Percentiles rank a stretch among this genome's conserved stretches.
phyloP scores from a whole-genome alignment of 805 yeast species.

The Teunomyces aglyptinius region DNA sequence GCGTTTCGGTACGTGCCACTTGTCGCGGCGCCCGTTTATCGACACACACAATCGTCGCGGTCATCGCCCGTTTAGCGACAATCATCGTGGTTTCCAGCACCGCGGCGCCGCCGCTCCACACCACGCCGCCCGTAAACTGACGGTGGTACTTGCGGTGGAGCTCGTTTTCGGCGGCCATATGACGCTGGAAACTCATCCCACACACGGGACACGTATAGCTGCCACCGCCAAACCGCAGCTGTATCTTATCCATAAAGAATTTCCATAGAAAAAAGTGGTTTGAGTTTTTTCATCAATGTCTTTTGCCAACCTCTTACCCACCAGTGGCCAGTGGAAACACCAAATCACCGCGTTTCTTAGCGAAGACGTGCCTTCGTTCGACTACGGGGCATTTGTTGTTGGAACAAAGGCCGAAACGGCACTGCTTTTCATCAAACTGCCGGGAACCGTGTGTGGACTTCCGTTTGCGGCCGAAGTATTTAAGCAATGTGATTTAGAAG shows the following conservation, averaged over 20 bases:
- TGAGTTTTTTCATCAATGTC: neutral
- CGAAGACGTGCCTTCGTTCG: constrained; percentile 93
- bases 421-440: constrained; percentile 74
- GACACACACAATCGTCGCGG: constrained; percentile 12
- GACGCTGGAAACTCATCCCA: constrained; percentile 51
- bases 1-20: constrained; percentile 21
- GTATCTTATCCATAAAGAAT: neutral
- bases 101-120: constrained; percentile 36
- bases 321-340: constrained; percentile 77
- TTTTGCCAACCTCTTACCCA: constrained; percentile 62
- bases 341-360: constrained; percentile 71
- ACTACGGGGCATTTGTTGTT: constrained; percentile 94
- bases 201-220: constrained; percentile 46
- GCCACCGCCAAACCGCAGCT: neutral
- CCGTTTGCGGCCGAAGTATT: constrained; percentile 89
- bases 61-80: neutral
- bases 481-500: constrained; percentile 65
- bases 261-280: neutral
- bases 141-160: constrained; percentile 54
- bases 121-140: constrained; percentile 46
- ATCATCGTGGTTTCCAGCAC: constrained; percentile 2
- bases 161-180: constrained; percentile 40
- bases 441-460: constrained; percentile 78
- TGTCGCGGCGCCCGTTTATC: constrained; percentile 6
- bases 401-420: constrained; percentile 73